These are phyloP conservation scores for Ploettnerulaceae sp. DNA, from an alignment of 2,329 filamentous ascomycete species.

Conservation along the genomic window DNA sequence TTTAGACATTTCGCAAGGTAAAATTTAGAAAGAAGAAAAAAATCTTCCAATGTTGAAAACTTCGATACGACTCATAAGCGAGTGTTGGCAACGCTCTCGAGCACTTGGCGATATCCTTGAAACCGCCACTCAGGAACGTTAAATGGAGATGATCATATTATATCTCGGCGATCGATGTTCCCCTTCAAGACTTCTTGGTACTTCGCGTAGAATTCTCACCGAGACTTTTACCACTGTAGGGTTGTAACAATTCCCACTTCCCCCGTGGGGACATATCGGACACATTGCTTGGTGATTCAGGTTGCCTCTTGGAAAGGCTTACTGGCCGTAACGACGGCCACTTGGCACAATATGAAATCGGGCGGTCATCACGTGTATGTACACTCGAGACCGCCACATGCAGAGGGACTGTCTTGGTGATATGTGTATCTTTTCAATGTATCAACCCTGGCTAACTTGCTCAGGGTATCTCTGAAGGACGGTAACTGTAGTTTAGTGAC, in stretches of 20 bases:
- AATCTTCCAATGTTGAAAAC: not conserved
- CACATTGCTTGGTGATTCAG: constrained; percentile 1
- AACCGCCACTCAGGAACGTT: constrained; percentile 2
- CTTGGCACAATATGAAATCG: not conserved
- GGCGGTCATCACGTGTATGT: not conserved
- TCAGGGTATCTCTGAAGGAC: too few relatives aligned
- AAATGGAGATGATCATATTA: not conserved
- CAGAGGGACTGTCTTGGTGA: too few relatives aligned
- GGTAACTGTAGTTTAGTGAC: too few relatives aligned
- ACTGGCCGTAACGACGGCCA: not conserved
- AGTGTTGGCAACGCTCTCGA: not conserved
- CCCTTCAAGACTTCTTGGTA: not conserved
- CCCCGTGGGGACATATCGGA: constrained; percentile 1
- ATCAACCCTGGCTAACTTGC: not conserved
- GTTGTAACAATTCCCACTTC: not conserved
- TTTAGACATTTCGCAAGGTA: constrained; percentile 1
- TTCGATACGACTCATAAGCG: not conserved
- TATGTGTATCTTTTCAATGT: not conserved
- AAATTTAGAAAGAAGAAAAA: not conserved
- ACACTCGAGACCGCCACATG: not conserved
- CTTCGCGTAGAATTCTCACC: not conserved
- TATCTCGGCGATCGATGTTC: constrained; percentile 7
- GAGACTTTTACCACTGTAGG: not conserved
- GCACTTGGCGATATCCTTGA: not conserved
- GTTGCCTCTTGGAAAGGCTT: constrained; percentile 3